Evolutionary conservation across 1,284 basidiomycete genomes (phyloP).

Genomic region (Boletellus deceptivus): DNA sequence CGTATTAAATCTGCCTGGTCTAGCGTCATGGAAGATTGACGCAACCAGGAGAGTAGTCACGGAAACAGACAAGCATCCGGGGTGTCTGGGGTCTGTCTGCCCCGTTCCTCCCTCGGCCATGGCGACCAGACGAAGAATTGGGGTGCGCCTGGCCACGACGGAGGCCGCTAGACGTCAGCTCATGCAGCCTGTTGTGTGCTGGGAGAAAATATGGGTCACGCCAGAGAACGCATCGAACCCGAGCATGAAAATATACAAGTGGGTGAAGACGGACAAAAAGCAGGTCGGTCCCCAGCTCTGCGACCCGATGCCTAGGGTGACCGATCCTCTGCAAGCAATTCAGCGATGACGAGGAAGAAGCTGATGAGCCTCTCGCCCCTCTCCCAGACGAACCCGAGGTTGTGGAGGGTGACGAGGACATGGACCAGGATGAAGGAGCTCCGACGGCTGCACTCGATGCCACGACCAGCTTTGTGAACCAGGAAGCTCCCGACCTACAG

Average conservation of each 20-base stretch:
- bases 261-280: slow-evolving; percentile 71
- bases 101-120: slow-evolving; percentile 35
- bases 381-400: slow-evolving; percentile 71
- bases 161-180: slow-evolving; percentile 76
- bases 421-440: slow-evolving; percentile 63
- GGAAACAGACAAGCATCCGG: not conserved
- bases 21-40: too few relatives aligned
- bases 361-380: slow-evolving; percentile 71
- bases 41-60: too few relatives aligned
- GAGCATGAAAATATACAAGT: slow-evolving; percentile 64
- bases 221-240: slow-evolving; percentile 55
- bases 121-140: slow-evolving; percentile 70
- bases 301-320: not conserved
- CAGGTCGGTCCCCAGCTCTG: slow-evolving; percentile 49
- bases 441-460: slow-evolving; percentile 46
- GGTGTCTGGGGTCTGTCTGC: slow-evolving; percentile 23
- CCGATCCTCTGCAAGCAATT: slow-evolving; percentile 55
- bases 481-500: slow-evolving; percentile 39
- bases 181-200: slow-evolving; percentile 77
- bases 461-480: slow-evolving; percentile 30
- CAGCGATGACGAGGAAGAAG: slow-evolving; percentile 75
- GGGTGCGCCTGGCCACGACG: slow-evolving; percentile 69
- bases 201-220: slow-evolving; percentile 69
- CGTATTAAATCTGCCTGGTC: too few relatives aligned
- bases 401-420: slow-evolving; percentile 57